Conservation (phyloP, 805 yeast species). For the Pichia californica region DNA sequence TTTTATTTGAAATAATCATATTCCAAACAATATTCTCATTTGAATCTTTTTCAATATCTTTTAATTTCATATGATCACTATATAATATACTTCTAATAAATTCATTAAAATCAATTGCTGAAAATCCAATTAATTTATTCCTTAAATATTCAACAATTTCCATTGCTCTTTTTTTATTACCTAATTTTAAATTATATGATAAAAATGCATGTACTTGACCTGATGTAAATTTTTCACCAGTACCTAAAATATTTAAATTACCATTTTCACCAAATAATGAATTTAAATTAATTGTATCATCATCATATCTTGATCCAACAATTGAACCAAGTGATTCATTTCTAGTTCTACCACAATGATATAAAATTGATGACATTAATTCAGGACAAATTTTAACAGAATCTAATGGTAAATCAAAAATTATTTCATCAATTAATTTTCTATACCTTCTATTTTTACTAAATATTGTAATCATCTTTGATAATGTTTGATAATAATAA, state of each 20-base stretch:
- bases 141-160: slow-evolving; percentile 25
- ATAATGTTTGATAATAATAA: slow-evolving; percentile 24
- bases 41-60: background rate
- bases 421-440: slow-evolving; percentile 20
- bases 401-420: slow-evolving; percentile 28
- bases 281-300: slow-evolving; percentile 4
- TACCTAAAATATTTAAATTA: slow-evolving; percentile 8
- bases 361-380: slow-evolving; percentile 27
- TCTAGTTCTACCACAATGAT: slow-evolving; percentile 24
- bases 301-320: slow-evolving; percentile 23
- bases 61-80: slow-evolving; percentile 3
- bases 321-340: slow-evolving; percentile 23
- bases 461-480: slow-evolving; percentile 23
- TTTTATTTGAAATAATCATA: no score
- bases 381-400: slow-evolving; percentile 29
- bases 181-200: slow-evolving; percentile 21
- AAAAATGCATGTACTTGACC: slow-evolving; percentile 28
- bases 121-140: slow-evolving; percentile 21
- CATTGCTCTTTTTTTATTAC: slow-evolving; percentile 24
- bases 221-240: slow-evolving; percentile 20
- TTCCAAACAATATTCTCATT: slow-evolving; percentile 22
- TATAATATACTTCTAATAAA: slow-evolving; percentile 23
- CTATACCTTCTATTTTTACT: slow-evolving; percentile 27
- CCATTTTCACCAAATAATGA: slow-evolving; percentile 9
- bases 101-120: slow-evolving; percentile 27